Percentiles rank a stretch among this genome's conserved stretches.
These are phyloP conservation scores for Trypethelium eluteriae DNA, from an alignment of 495 filamentous ascomycete species.

Conservation along the genomic window DNA sequence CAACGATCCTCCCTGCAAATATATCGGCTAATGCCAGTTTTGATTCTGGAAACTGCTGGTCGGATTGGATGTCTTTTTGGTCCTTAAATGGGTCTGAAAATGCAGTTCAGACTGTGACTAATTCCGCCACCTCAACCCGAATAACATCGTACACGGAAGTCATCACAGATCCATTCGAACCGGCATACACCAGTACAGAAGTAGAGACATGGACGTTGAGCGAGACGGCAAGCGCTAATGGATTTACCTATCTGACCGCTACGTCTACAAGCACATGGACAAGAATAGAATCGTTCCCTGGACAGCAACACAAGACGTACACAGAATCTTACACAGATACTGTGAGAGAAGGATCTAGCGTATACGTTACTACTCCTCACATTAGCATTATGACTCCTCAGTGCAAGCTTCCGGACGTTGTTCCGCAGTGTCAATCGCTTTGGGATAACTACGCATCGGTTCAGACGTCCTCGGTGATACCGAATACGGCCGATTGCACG, in stretches of 20 bases:
- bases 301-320: neutral
- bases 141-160: neutral
- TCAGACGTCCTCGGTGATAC: neutral
- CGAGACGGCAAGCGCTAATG: neutral
- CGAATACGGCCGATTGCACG: neutral
- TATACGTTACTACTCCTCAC: slow-evolving; percentile 1
- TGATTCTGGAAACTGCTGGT: neutral
- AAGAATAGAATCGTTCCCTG: neutral
- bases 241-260: neutral
- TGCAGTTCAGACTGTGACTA: neutral
- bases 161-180: neutral
- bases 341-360: neutral
- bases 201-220: neutral
- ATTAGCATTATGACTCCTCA: neutral
- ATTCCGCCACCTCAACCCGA: neutral
- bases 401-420: slow-evolving; percentile 8
- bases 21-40: neutral
- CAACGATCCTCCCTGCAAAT: neutral
- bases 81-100: neutral
- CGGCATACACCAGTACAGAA: neutral
- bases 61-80: neutral
- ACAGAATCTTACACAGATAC: neutral
- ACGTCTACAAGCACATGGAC: neutral
- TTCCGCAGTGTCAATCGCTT: slow-evolving; percentile 12
- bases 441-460: slow-evolving; percentile 5